Conservation (phyloP, 1,139 yeast genomes). For the Meyerozyma sp. region DNA sequence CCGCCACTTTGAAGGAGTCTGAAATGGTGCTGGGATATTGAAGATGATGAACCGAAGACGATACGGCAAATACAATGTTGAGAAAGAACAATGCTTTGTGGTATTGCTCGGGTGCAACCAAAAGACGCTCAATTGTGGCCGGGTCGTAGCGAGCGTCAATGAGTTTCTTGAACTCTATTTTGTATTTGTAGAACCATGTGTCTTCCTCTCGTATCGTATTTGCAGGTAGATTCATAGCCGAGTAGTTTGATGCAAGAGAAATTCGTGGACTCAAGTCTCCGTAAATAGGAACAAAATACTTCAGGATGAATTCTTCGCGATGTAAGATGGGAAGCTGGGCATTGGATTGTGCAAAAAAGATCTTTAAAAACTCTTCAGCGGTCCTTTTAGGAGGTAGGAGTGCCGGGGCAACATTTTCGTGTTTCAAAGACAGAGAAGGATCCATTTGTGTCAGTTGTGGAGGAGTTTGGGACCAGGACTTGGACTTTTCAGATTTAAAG, state of each 20-base stretch:
- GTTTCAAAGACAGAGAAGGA: background rate
- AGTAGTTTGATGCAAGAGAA: constrained; percentile 58
- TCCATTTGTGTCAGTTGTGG: background rate
- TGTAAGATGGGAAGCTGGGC: constrained; percentile 79
- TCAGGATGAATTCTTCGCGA: constrained; percentile 64
- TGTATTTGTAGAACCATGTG: constrained; percentile 44
- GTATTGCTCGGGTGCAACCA: constrained; percentile 42
- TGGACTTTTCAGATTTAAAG: constrained; percentile 32
- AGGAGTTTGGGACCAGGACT: background rate
- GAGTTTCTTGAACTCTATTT: constrained; percentile 20
- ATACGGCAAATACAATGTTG: constrained; percentile 74
- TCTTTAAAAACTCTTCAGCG: constrained; percentile 63
- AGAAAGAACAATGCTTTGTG: constrained; percentile 52
- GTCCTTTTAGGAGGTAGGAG: constrained; percentile 63
- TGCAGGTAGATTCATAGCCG: constrained; percentile 37
- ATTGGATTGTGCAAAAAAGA: constrained; percentile 74
- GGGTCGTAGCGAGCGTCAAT: background rate
- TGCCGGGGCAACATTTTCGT: constrained; percentile 32
- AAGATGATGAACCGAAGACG: constrained; percentile 69
- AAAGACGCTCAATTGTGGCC: constrained; percentile 25
- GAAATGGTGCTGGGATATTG: constrained; percentile 64
- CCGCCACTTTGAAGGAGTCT: constrained; percentile 69
- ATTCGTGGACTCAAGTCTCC: constrained; percentile 56
- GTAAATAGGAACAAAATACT: constrained; percentile 71
- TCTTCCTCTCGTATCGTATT: constrained; percentile 19